Percentiles rank a stretch among this genome's conserved stretches.
Conservation (phyloP, 192 early-diverging fungal species). For the Mortierella claussenii region DNA sequence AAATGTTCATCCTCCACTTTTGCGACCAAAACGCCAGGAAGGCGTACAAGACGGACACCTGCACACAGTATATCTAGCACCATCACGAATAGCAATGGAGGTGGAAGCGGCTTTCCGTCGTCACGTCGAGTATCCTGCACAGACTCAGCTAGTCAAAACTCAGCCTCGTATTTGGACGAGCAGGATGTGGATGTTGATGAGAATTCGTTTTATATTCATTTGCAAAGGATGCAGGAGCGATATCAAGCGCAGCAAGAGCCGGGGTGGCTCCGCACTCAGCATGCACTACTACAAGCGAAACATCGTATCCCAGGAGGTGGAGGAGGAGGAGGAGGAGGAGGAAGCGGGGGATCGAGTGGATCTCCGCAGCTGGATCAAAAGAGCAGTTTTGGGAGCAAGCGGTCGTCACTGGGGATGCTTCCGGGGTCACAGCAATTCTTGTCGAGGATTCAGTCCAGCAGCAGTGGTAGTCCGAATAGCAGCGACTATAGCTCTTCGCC, state of each 20-base stretch:
- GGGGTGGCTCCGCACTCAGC: slow-evolving; percentile 41
- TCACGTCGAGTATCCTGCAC: slow-evolving; percentile 29
- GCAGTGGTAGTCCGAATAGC: slow-evolving; percentile 32
- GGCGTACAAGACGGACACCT: slow-evolving; percentile 39
- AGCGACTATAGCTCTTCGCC: slow-evolving; percentile 50
- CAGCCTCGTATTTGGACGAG: slow-evolving; percentile 32
- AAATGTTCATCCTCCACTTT: slow-evolving; percentile 23
- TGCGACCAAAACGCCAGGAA: slow-evolving; percentile 36
- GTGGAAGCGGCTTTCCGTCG: slow-evolving; percentile 10
- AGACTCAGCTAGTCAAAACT: slow-evolving; percentile 40
- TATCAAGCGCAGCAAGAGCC: slow-evolving; percentile 38
- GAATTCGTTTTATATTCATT: slow-evolving; percentile 49
- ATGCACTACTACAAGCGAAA: slow-evolving; percentile 44
- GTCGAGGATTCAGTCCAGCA: slow-evolving; percentile 33
- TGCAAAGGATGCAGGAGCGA: slow-evolving; percentile 50
- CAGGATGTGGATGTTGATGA: slow-evolving; percentile 45
- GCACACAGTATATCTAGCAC: slow-evolving; percentile 47
- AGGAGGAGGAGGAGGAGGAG: too few relatives aligned
- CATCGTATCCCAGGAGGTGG: slow-evolving; percentile 21
- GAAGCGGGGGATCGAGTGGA: too few relatives aligned
- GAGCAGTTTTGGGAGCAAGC: background rate
- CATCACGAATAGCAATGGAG: slow-evolving; percentile 41
- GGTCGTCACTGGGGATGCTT: slow-evolving; percentile 11
- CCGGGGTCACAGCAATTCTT: too few relatives aligned
- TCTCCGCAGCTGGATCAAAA: slow-evolving; percentile 4